Evolutionary conservation across 1,284 basidiomycete genomes (phyloP), one percentile per base, ranked within the genome.

Genomic region (Cryptococcus sp.): DNA sequence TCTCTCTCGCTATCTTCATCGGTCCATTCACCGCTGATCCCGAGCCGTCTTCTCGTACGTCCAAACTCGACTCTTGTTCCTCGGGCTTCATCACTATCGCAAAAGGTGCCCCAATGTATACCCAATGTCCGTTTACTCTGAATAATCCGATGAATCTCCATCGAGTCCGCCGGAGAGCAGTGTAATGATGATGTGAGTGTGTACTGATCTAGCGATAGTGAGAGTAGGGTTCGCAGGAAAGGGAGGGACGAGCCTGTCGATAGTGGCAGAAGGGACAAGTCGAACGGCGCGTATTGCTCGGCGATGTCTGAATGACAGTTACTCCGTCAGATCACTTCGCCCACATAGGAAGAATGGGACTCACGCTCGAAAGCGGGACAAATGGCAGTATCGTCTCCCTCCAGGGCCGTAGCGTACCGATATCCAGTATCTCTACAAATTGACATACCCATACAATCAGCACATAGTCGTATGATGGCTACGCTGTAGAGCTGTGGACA

Each of bases 61-160:
- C 72, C 76, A 67, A 79, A 78, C 41, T 76, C 75, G 15, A 75
- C 73, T 19, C 76, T 52, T n/a, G 69, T 71, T 2, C 75, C 77
- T 41, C 77, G 59, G 8, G 71, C 66, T 60, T 79, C 77, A 19
- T 75, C 68, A 5, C 58, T 59, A 54, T 77, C 75, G 54, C 75
- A 78, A 58, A 79, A 78, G 10, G 77, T 79, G n/a, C 76, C 76
- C 72, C 77, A 78, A 62, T 79, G 77, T 23, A 79, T 74, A 10
- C 73, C 77, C 23, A 79, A 26, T 5, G 63, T 64, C n/a, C 75
- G 61, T 38, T 67, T 52, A 13, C 68, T 61, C 22, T 59, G n/a
- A 46, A 79, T 59, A 11, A 72, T 61, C 40, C 55, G 46, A 52
- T 75, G 72, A 25, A 79, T 74, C 50, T 70, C 72, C n/a, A 78